A percentile compares a stretch with the other conserved stretches of the same genome.
Conservation (phyloP, 1,284 basidiomycete species). For the Paramarasmius palmivorus region DNA sequence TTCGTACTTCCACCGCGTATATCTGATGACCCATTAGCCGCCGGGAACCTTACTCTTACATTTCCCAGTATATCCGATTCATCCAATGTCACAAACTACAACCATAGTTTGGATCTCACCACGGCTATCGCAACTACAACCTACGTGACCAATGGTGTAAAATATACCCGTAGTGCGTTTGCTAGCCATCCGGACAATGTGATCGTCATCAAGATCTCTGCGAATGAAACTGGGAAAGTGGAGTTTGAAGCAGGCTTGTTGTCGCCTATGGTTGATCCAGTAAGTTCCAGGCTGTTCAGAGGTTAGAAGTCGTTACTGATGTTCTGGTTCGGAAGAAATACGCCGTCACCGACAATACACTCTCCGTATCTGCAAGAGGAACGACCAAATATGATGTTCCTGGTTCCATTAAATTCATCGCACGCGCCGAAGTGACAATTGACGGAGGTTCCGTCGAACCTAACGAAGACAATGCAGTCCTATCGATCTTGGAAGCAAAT, state of each 20-base stretch:
- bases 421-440: constrained; percentile 9
- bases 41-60: constrained; percentile 15
- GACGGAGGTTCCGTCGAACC: background rate
- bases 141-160: constrained; percentile 12
- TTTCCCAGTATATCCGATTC: constrained; percentile 2
- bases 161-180: constrained; percentile 16
- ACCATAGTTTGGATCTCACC: constrained; percentile 15
- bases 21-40: constrained; percentile 2
- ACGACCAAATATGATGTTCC: constrained; percentile 5
- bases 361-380: constrained; percentile 8
- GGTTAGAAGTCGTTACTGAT: background rate
- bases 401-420: constrained; percentile 13
- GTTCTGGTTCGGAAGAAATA: constrained; percentile 1
- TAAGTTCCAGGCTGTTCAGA: background rate
- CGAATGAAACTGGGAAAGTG: constrained; percentile 7
- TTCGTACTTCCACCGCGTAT: background rate
- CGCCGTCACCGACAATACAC: constrained; percentile 4
- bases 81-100: constrained; percentile 9
- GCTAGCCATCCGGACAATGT: constrained; percentile 17
- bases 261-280: constrained; percentile 15
- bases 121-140: constrained; percentile 17
- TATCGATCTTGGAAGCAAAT: constrained; percentile 11
- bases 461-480: background rate
- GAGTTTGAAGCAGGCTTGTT: constrained; percentile 11
- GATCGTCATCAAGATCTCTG: constrained; percentile 13